These are phyloP conservation scores for Lagenidium giganteum DNA, from an alignment of 352 stramenopile species.

Conservation along the genomic window DNA sequence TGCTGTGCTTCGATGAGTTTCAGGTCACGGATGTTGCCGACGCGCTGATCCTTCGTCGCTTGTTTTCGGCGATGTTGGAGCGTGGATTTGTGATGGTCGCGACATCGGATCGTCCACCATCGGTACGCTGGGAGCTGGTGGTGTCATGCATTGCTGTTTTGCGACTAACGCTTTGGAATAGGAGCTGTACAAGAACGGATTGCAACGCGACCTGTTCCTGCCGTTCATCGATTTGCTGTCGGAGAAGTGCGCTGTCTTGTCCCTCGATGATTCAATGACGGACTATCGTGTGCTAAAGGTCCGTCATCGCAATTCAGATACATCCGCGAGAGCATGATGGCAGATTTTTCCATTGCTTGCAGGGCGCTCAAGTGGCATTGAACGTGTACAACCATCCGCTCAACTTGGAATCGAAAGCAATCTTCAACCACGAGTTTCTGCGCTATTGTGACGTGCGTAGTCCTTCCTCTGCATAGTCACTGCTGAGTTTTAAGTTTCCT, in stretches of 20 bases:
- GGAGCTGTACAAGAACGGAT: conserved; percentile 95
- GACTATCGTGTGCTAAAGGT: conserved; percentile 82
- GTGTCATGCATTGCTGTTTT: too few species aligned
- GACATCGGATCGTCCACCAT: conserved; percentile 93
- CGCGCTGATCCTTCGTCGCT: conserved; percentile 91
- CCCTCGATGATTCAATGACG: conserved; percentile 64
- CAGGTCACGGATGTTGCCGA: conserved; percentile 97
- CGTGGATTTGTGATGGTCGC: conserved; percentile 93
- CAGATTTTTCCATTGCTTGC: too few species aligned
- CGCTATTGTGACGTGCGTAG: conserved; percentile 36
- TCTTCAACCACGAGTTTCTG: conserved; percentile 70
- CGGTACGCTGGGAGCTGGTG: conserved; percentile 3
- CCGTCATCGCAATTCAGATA: neutral
- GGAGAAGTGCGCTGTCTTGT: conserved; percentile 82
- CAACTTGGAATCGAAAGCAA: conserved; percentile 30
- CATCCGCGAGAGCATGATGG: too few species aligned
- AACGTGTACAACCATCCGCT: conserved; percentile 74
- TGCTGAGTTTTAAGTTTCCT: neutral
- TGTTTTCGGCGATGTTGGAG: conserved; percentile 91
- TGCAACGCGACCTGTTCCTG: conserved; percentile 95
- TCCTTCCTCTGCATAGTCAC: neutral
- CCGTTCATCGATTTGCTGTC: conserved; percentile 94
- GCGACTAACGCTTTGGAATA: too few species aligned
- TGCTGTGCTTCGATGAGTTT: conserved; percentile 99
- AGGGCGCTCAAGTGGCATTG: conserved; percentile 40